phyloP scores from a whole-genome alignment of 75 land plant species.

The Cryptomeria japonica region DNA sequence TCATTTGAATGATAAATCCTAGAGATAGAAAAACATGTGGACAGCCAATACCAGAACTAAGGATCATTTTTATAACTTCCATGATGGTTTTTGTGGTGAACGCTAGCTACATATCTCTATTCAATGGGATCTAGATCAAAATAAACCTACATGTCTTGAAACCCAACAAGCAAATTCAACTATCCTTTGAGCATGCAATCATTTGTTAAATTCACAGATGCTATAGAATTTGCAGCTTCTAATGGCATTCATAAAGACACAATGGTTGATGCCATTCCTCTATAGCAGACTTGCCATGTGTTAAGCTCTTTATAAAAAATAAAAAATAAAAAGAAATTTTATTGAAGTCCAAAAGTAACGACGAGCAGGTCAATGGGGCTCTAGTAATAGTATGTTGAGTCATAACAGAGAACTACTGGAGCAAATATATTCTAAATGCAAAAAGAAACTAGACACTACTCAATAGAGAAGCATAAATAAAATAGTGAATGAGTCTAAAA shows the following conservation, averaged over 20 bases:
- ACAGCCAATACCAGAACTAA: neutral
- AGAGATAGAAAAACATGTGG: neutral
- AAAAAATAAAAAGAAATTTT: too few relatives aligned
- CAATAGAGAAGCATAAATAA: neutral
- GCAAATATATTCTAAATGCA: neutral
- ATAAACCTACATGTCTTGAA: neutral
- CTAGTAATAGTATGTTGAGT: neutral
- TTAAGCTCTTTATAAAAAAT: neutral
- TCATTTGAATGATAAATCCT: neutral
- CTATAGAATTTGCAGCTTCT: neutral
- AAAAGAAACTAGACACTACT: neutral
- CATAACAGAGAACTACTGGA: neutral
- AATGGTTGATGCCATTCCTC: neutral
- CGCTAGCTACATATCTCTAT: neutral
- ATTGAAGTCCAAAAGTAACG: neutral
- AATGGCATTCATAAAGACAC: neutral
- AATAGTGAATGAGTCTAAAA: neutral
- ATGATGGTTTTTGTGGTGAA: neutral
- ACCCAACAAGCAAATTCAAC: neutral
- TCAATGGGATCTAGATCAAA: neutral
- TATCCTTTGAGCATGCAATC: neutral
- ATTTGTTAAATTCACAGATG: neutral
- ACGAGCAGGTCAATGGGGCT: neutral
- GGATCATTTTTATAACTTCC: too few relatives aligned
- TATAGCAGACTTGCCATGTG: neutral